A percentile compares a stretch with the other conserved stretches of the same genome.
phyloP scores from a whole-genome alignment of 768 basidiomycete species.

The Tricholoma saponaceum region DNA sequence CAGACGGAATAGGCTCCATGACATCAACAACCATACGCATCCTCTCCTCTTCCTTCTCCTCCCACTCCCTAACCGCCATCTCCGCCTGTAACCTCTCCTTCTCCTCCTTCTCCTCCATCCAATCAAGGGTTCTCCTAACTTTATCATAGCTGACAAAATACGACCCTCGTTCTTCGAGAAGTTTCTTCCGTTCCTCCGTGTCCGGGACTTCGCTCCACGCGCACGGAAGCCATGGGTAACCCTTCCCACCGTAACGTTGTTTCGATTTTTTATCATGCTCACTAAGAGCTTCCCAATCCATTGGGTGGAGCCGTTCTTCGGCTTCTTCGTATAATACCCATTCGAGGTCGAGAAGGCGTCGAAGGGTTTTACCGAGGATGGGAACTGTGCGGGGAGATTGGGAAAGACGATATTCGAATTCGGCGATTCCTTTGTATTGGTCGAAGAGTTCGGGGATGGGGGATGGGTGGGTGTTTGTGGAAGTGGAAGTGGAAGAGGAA shows the following conservation, averaged over 20 bases:
- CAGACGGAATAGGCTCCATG: no score
- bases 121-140: slow-evolving; percentile 10
- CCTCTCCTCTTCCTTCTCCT: slow-evolving; percentile 9
- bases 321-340: slow-evolving; percentile 36
- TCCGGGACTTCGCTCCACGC: slow-evolving; percentile 10
- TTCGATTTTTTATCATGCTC: slow-evolving; percentile 20
- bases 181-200: slow-evolving; percentile 7
- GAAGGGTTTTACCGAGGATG: slow-evolving; percentile 32
- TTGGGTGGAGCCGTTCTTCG: slow-evolving; percentile 20
- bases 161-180: neutral
- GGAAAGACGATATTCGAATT: slow-evolving; percentile 36
- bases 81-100: slow-evolving; percentile 8
- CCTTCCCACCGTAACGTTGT: neutral
- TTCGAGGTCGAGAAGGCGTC: slow-evolving; percentile 32
- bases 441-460: slow-evolving; percentile 34
- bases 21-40: slow-evolving; percentile 9
- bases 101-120: slow-evolving; percentile 6
- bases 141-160: slow-evolving; percentile 10
- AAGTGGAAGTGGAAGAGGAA: slow-evolving; percentile 3
- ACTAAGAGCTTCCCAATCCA: slow-evolving; percentile 32
- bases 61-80: slow-evolving; percentile 8
- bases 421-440: slow-evolving; percentile 31
- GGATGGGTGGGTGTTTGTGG: slow-evolving; percentile 2
- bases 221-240: slow-evolving; percentile 15
- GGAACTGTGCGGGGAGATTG: slow-evolving; percentile 25